Base-by-base conservation (phyloP, 352 stramenopile genomes). In the Globisporangium solare region DNA sequence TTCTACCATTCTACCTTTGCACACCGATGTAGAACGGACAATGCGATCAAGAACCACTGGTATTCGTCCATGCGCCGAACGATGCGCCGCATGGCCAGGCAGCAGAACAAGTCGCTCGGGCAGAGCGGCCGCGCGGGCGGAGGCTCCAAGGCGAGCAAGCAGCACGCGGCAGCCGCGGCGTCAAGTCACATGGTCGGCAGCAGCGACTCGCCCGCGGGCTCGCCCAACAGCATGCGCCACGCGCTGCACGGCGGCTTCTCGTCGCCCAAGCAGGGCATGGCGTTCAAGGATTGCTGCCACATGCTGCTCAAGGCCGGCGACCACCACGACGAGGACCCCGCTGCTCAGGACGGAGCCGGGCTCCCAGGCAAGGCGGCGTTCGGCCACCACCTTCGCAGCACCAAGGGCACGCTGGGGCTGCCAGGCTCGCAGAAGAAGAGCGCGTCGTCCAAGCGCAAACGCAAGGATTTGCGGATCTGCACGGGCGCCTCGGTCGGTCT, bases 31-130 rank as follows among this genome's bases (percentile, higher is more conserved):
- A 89, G 85, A 50, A 94, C 83, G 54, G 85, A 94, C 61, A 94
- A 94, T 59, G 85, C 83, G 45, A 94, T 94, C 58, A 94, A 94
- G 68, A 95, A 95, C 60, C 85, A 95, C 61, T 95, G 85, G 85
- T 95, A 97, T 59, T 95, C 83, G 65, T 95, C 87, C 12, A 96
- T 96, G 88, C 76, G 88, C 46, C 73, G 86, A 13, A 96, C 88
- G 27, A 96, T 96, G 84, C 80, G 84, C 3, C 80, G 86, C 17
- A 91, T 96, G 66, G 86, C 85, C 40, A 95, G 93, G 62, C 83
- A 93, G 61, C 80, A 91, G 58, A 89, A 84, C 63, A 93, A 93
- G 47, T 73, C 79, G 10, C 27, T 88, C 18, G 69, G 69, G 0
- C 70, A 82, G 31, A 57, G 51, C 14, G 48, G 52, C 8, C 67